phyloP scores from a whole-genome alignment of 345 rosid species.

The Crucihimalaya himalaica region DNA sequence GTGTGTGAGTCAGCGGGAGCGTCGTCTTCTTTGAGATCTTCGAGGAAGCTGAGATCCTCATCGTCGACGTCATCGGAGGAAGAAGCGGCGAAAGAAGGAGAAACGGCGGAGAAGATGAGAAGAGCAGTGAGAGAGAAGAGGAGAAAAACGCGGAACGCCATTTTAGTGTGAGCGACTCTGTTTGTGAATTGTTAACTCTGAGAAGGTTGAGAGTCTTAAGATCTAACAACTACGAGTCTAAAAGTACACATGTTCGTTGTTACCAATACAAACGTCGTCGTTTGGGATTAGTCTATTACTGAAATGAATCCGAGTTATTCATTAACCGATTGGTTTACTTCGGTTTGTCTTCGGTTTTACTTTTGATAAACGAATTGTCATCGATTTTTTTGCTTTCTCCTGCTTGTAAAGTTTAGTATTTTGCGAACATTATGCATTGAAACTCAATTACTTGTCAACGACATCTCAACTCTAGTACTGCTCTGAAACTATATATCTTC shows the following conservation, averaged over 20 bases:
- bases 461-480: too few relatives aligned
- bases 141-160: slow-evolving; percentile 53
- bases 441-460: too few relatives aligned
- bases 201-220: background rate
- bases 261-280: background rate
- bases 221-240: slow-evolving; percentile 21
- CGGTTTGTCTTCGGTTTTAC: too few relatives aligned
- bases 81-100: slow-evolving; percentile 45
- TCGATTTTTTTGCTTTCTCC: too few relatives aligned
- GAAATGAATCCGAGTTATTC: too few relatives aligned
- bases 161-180: slow-evolving; percentile 29
- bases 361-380: too few relatives aligned
- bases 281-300: background rate
- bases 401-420: too few relatives aligned
- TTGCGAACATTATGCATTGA: too few relatives aligned
- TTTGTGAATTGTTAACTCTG: background rate
- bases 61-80: slow-evolving; percentile 44
- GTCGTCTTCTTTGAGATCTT: slow-evolving; percentile 40
- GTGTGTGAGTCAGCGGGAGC: slow-evolving; percentile 2
- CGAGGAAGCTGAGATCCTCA: slow-evolving; percentile 88
- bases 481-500: too few relatives aligned
- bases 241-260: background rate
- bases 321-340: background rate
- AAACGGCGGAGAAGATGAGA: slow-evolving; percentile 52
- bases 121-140: slow-evolving; percentile 51